phyloP scores from a whole-genome alignment of 2,329 filamentous ascomycete species.

The Claviceps digitariae region DNA sequence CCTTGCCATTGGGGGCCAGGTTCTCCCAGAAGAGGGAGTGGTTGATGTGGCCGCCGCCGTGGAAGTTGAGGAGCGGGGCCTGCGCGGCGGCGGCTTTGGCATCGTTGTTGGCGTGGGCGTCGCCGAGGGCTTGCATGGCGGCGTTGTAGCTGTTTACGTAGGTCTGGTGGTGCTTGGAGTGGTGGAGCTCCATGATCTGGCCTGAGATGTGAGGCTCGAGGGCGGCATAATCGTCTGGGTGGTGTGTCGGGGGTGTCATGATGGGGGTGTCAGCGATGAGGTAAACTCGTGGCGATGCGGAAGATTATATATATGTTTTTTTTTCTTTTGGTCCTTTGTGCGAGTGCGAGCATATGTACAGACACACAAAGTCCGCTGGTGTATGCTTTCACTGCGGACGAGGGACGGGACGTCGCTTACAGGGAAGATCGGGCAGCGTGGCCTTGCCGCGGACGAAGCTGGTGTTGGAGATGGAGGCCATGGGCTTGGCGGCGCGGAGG shows the following conservation, averaged over 20 bases:
- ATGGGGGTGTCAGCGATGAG: not conserved
- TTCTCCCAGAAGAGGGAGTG: constrained; percentile 81
- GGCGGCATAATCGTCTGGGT: constrained; percentile 82
- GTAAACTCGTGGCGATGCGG: not conserved
- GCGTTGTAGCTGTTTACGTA: constrained; percentile 85
- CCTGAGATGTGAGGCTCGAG: constrained; percentile 75
- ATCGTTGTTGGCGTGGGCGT: constrained; percentile 51
- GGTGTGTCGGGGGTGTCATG: not conserved
- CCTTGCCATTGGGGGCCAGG: constrained; percentile 53
- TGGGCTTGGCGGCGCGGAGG: constrained; percentile 51
- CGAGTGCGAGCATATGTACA: too few species aligned
- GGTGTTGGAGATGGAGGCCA: constrained; percentile 54
- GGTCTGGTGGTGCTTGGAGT: constrained; percentile 88
- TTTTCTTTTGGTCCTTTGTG: too few species aligned
- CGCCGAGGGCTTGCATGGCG: constrained; percentile 56
- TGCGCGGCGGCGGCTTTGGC: constrained; percentile 33
- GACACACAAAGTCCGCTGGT: too few species aligned
- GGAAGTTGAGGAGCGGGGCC: constrained; percentile 55
- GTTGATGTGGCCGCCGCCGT: constrained; percentile 76
- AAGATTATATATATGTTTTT: too few species aligned
- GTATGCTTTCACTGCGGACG: too few species aligned
- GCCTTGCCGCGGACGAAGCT: constrained; percentile 78
- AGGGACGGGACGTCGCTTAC: constrained; percentile 20
- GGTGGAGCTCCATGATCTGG: constrained; percentile 93
- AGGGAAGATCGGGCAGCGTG: constrained; percentile 76